These are phyloP conservation scores for Lactifluus volemus DNA, from an alignment of 768 basidiomycete species.

Conservation along the genomic window DNA sequence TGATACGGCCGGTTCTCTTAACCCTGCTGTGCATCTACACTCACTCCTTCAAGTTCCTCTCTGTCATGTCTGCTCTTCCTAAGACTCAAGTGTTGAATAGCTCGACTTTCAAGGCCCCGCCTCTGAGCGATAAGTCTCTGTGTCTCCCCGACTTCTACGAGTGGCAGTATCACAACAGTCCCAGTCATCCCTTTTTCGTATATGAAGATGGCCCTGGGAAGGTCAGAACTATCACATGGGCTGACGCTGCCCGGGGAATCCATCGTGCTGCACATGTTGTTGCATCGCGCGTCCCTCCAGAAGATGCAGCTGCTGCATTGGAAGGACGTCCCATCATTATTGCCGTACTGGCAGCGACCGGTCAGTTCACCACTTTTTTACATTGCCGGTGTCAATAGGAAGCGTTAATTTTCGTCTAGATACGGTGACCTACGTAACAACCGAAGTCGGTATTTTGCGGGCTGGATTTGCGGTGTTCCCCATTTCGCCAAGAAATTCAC, in stretches of 20 bases:
- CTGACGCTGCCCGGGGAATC: slow-evolving; percentile 18
- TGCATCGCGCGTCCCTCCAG: slow-evolving; percentile 6
- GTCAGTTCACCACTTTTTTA: slow-evolving; percentile 5
- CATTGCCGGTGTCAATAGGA: neutral
- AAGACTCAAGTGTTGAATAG: slow-evolving; percentile 20
- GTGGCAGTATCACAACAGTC: slow-evolving; percentile 21
- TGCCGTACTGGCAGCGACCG: slow-evolving; percentile 18
- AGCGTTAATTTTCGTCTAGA: slow-evolving; percentile 11
- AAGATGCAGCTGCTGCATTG: neutral
- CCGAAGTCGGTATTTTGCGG: slow-evolving; percentile 30
- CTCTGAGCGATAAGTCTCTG: slow-evolving; percentile 18
- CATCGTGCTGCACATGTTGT: slow-evolving; percentile 17
- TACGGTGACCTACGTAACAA: slow-evolving; percentile 21
- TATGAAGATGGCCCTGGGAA: slow-evolving; percentile 14
- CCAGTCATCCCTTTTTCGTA: slow-evolving; percentile 21
- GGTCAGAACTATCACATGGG: slow-evolving; percentile 17
- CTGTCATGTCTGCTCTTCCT: slow-evolving; percentile 14
- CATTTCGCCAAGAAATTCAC: slow-evolving; percentile 35
- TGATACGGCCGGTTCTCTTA: neutral
- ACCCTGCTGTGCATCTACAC: neutral
- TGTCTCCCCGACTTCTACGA: slow-evolving; percentile 25
- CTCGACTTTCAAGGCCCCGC: slow-evolving; percentile 21
- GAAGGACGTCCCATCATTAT: slow-evolving; percentile 17
- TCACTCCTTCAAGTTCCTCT: neutral
- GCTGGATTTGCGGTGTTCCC: slow-evolving; percentile 35